Evolutionary conservation across 2,329 filamentous ascomycete genomes (phyloP).

Genomic region (Teratosphaeria zuluensis): DNA sequence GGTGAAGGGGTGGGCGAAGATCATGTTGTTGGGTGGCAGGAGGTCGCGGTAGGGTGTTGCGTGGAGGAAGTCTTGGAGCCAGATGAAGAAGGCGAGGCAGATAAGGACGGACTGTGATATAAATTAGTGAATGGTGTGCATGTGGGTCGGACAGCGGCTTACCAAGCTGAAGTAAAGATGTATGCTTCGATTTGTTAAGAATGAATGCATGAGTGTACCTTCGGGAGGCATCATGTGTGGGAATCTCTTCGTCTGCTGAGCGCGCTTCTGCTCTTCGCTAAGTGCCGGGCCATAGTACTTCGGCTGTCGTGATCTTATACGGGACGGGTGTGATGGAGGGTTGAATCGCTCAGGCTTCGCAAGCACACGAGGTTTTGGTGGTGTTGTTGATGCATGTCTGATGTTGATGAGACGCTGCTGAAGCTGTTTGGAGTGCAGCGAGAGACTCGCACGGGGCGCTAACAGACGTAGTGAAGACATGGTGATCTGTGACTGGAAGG

Average conservation of each 20-base stretch:
- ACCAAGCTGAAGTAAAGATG: constrained; percentile 82
- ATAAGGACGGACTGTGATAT: constrained; percentile 52
- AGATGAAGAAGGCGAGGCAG: constrained; percentile 60
- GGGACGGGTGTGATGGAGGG: constrained; percentile 77
- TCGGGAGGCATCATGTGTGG: constrained; percentile 81
- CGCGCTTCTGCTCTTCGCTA: constrained; percentile 53
- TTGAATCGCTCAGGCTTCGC: constrained; percentile 84
- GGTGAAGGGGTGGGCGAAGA: constrained; percentile 59
- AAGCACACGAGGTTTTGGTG: constrained; percentile 57
- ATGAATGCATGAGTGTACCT: constrained; percentile 74
- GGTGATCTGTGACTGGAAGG: not conserved
- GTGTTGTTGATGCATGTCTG: constrained; percentile 25
- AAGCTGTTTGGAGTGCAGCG: constrained; percentile 19
- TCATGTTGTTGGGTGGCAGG: constrained; percentile 60
- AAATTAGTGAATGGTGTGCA: not conserved
- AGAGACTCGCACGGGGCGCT: constrained; percentile 13
- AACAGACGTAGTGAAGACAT: constrained; percentile 10
- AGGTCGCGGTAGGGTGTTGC: constrained; percentile 73
- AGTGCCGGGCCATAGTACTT: constrained; percentile 69
- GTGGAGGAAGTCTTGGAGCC: constrained; percentile 66
- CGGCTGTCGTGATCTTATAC: constrained; percentile 45
- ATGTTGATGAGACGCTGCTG: constrained; percentile 10
- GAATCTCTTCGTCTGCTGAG: constrained; percentile 63
- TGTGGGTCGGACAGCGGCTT: constrained; percentile 21
- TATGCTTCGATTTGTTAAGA: constrained; percentile 65